Conservation (phyloP, 306 rosid genomes). For the Fragaria iinumae region DNA sequence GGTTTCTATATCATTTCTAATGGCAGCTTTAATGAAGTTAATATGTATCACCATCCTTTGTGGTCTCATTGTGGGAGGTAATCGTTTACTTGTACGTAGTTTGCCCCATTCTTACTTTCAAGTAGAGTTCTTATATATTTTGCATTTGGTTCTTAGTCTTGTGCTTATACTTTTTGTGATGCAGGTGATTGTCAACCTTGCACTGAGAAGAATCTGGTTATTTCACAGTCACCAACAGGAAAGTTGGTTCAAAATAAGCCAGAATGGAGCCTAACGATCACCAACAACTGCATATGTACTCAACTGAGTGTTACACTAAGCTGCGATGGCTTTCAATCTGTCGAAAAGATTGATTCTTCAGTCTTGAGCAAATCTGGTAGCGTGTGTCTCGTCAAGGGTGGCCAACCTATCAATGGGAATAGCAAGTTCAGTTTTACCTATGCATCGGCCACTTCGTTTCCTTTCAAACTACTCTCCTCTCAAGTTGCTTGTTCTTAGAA, state of each 20-base stretch:
- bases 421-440: constrained; percentile 19
- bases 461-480: constrained; percentile 19
- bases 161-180: not conserved
- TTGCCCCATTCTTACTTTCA: not conserved
- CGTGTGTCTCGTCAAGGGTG: constrained; percentile 32
- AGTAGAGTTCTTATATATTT: not conserved
- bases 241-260: constrained; percentile 15
- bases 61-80: not conserved
- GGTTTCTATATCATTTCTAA: not conserved
- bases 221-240: constrained; percentile 35
- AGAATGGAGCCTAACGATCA: constrained; percentile 35
- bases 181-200: not conserved
- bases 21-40: not conserved
- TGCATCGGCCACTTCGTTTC: constrained; percentile 12
- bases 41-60: not conserved
- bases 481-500: constrained; percentile 25
- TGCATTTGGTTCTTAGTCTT: not conserved
- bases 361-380: not conserved
- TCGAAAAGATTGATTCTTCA: constrained; percentile 21
- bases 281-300: not conserved
- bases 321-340: not conserved
- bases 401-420: constrained; percentile 17
- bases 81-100: not conserved
- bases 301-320: not conserved
- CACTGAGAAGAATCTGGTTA: not conserved